phyloP scores from a whole-genome alignment of 2,329 filamentous ascomycete species.

The Aspergillus ochraceoroseus region DNA sequence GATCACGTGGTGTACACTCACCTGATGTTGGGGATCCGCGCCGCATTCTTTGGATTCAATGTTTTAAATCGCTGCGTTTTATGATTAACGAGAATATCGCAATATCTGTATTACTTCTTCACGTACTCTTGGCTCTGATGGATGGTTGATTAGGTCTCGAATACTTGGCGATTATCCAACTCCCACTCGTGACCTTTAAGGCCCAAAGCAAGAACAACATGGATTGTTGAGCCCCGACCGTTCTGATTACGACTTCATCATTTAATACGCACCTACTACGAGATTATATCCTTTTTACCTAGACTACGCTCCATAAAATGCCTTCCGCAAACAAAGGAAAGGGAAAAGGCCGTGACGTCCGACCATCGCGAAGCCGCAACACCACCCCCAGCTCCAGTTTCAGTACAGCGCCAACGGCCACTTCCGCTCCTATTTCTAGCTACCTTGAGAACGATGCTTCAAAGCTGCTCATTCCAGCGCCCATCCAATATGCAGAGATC shows the following conservation, averaged over 20 bases:
- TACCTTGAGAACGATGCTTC: constrained; percentile 53
- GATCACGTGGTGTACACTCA: no score
- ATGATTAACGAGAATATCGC: neutral
- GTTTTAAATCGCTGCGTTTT: neutral
- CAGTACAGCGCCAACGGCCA: constrained; percentile 42
- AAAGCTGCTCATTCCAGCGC: constrained; percentile 46
- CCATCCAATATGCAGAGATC: constrained; percentile 54
- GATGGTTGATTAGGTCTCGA: neutral
- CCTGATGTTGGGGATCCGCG: no score
- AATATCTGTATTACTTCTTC: neutral
- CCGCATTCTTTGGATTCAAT: no score
- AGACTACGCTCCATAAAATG: constrained; percentile 29
- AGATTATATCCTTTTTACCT: constrained; percentile 1
- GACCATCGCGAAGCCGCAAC: constrained; percentile 57
- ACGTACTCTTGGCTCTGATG: neutral
- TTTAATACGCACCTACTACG: constrained; percentile 3
- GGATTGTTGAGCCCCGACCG: constrained; percentile 7
- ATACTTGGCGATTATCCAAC: neutral
- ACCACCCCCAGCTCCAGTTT: constrained; percentile 57
- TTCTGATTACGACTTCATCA: neutral
- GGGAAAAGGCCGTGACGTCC: constrained; percentile 50
- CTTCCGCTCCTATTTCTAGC: constrained; percentile 38
- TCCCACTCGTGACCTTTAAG: neutral
- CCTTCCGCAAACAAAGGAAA: constrained; percentile 49
- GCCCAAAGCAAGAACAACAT: constrained; percentile 9